Conservation (phyloP, 2,329 filamentous ascomycete species). For the Ascomycota sp. region DNA sequence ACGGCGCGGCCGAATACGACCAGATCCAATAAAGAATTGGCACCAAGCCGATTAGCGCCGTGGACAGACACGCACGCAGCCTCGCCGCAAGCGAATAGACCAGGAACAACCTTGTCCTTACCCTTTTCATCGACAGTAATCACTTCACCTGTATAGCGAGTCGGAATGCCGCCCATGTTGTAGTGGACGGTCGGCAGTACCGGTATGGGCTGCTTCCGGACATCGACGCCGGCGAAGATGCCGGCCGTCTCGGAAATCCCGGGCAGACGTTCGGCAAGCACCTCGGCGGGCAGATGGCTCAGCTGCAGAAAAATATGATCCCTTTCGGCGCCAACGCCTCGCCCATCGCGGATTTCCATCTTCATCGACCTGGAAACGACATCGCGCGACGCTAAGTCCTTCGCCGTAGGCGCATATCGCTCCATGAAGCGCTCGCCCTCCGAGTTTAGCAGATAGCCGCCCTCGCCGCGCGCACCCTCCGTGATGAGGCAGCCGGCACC, state of each 20-base stretch:
- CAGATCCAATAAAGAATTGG: constrained; percentile 93
- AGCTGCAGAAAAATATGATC: constrained; percentile 98
- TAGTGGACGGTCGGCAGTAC: constrained; percentile 96
- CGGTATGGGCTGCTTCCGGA: constrained; percentile 90
- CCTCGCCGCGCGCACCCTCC: constrained; percentile 92
- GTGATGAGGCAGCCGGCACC: constrained; percentile 95
- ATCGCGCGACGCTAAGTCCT: constrained; percentile 91
- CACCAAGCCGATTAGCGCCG: constrained; percentile 91
- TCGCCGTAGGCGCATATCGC: constrained; percentile 89
- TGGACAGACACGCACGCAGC: constrained; percentile 95
- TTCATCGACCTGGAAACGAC: constrained; percentile 97
- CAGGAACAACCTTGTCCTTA: constrained; percentile 81
- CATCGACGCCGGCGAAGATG: constrained; percentile 93
- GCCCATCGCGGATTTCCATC: constrained; percentile 90
- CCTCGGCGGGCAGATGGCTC: constrained; percentile 77
- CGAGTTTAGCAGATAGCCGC: constrained; percentile 91
- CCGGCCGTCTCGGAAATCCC: constrained; percentile 97
- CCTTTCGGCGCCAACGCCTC: constrained; percentile 90
- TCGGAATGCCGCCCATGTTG: constrained; percentile 99
- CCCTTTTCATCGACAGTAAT: constrained; percentile 70
- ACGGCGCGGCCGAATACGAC: constrained; percentile 96
- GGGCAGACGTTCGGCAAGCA: constrained; percentile 87
- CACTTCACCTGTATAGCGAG: constrained; percentile 92
- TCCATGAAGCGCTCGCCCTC: constrained; percentile 99
- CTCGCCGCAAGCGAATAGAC: constrained; percentile 91